These are phyloP conservation scores for Dovyalis caffra DNA, from an alignment of 345 rosid species.

Conservation along the genomic window DNA sequence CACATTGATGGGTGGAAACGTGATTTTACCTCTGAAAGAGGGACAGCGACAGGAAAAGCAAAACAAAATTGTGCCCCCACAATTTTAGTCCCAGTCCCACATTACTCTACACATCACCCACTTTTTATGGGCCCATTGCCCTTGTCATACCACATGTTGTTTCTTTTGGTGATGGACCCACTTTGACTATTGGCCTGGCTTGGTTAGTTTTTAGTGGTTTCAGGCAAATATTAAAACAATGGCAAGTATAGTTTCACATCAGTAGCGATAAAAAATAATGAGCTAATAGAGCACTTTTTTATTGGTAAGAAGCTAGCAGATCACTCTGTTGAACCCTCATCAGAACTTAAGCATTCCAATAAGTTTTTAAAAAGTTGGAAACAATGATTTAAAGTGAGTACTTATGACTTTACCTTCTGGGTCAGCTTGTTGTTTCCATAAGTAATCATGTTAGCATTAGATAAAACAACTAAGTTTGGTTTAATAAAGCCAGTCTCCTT, in stretches of 20 bases:
- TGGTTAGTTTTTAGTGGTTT: constrained; percentile 7
- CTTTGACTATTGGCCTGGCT: constrained; percentile 34
- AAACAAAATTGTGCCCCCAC: constrained; percentile 12
- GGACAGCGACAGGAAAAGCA: constrained; percentile 14
- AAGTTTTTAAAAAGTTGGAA: constrained; percentile 1
- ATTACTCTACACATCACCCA: not conserved
- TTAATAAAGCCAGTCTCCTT: constrained; percentile 34
- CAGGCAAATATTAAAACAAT: not conserved
- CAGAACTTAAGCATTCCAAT: constrained; percentile 23
- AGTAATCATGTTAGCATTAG: not conserved
- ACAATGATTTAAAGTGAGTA: constrained; percentile 22
- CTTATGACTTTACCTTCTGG: constrained; percentile 13
- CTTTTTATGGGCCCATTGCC: not conserved
- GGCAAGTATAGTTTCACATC: not conserved
- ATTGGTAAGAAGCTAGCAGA: not conserved
- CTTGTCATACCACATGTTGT: not conserved
- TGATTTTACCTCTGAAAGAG: constrained; percentile 24
- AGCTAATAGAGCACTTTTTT: not conserved
- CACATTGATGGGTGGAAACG: constrained; percentile 16
- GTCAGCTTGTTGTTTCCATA: constrained; percentile 8
- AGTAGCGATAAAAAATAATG: not conserved
- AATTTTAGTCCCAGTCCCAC: constrained; percentile 17
- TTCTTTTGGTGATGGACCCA: constrained; percentile 33
- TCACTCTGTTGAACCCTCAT: constrained; percentile 3
- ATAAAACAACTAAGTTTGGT: constrained; percentile 20